A percentile compares a stretch with the other conserved stretches of the same genome.
These are phyloP conservation scores for Panicum hallii DNA, from an alignment of 202 grass and related monocot genomes.

Conservation along the genomic window DNA sequence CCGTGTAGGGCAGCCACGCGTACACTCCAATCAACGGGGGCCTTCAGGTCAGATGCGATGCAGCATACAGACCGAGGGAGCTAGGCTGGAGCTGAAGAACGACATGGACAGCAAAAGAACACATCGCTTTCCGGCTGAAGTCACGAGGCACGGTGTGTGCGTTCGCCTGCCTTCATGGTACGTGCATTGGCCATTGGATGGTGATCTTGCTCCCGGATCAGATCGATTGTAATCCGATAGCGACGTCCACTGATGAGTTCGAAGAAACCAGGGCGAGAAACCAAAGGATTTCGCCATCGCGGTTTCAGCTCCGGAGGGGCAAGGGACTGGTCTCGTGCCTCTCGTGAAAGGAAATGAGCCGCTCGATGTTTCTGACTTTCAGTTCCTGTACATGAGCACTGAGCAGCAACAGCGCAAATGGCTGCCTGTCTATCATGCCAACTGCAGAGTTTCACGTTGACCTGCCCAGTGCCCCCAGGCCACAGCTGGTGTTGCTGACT, in stretches of 20 bases:
- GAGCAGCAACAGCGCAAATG: too few species aligned
- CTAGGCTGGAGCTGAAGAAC: background rate
- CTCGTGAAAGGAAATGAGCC: background rate
- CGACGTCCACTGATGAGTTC: background rate
- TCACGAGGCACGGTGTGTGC: background rate
- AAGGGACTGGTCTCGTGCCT: background rate
- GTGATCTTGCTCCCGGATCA: background rate
- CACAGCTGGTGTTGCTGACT: background rate
- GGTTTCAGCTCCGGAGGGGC: background rate
- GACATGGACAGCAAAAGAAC: background rate
- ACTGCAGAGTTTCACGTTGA: background rate
- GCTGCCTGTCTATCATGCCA: too few species aligned
- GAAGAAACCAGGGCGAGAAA: background rate
- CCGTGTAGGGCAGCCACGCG: constrained; percentile 22
- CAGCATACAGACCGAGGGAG: background rate
- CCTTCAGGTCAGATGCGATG: background rate
- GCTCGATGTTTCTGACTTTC: too few species aligned
- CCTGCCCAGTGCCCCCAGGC: too few species aligned
- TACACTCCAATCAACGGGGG: background rate
- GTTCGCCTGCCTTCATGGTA: constrained; percentile 26
- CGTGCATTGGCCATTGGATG: background rate
- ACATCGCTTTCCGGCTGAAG: constrained; percentile 28
- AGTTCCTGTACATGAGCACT: background rate
- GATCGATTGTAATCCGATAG: background rate
- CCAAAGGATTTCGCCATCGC: background rate